Conservation (phyloP, 768 basidiomycete species). For the Tremella fuciformis region DNA sequence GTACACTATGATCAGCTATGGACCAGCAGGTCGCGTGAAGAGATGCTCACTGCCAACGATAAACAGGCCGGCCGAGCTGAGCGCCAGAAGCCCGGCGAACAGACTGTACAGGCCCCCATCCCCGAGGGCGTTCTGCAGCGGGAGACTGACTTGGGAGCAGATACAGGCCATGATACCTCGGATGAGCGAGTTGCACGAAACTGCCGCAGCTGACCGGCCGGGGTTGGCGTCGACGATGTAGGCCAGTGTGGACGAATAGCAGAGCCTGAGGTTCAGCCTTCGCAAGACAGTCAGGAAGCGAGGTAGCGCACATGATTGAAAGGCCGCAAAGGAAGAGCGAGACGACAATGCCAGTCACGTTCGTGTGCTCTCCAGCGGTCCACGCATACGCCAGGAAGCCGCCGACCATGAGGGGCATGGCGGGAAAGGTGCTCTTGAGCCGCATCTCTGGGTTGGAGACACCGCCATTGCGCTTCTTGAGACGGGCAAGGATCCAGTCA, state of each 20-base stretch:
- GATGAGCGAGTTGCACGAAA: constrained; percentile 71
- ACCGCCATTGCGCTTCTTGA: constrained; percentile 58
- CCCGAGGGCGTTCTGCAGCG: constrained; percentile 67
- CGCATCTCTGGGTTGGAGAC: constrained; percentile 72
- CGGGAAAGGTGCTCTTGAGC: constrained; percentile 61
- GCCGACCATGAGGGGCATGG: constrained; percentile 62
- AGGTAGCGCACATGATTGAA: constrained; percentile 62
- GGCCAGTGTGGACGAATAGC: constrained; percentile 69
- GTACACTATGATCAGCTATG: too few species aligned
- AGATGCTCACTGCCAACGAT: neutral
- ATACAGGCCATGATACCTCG: constrained; percentile 69
- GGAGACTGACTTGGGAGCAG: constrained; percentile 69
- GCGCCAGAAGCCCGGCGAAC: constrained; percentile 59
- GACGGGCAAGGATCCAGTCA: constrained; percentile 56
- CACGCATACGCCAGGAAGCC: constrained; percentile 70
- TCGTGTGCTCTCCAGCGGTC: constrained; percentile 64
- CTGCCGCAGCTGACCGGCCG: constrained; percentile 71
- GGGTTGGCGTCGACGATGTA: constrained; percentile 84
- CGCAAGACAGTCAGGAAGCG: neutral
- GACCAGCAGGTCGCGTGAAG: too few species aligned
- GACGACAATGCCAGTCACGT: constrained; percentile 68
- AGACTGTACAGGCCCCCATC: constrained; percentile 78
- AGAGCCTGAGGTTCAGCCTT: constrained; percentile 53
- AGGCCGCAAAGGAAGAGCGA: constrained; percentile 72
- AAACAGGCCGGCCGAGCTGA: constrained; percentile 1